Evolutionary conservation across 371 early-diverging fungal species (phyloP).

Genomic region (Circinella umbellata): DNA sequence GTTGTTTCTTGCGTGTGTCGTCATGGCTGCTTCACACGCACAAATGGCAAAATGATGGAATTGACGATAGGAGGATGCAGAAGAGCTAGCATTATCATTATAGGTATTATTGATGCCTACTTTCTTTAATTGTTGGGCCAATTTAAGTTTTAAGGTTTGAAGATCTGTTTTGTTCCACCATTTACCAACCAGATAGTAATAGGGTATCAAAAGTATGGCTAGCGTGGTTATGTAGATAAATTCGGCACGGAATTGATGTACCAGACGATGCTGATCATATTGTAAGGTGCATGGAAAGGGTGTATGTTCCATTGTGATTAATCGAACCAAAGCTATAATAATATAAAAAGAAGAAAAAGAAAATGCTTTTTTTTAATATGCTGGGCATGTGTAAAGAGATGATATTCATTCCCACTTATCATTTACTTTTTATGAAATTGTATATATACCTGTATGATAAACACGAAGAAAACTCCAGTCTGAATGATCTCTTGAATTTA

Average conservation of each 20-base stretch:
- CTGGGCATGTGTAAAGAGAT: too few relatives aligned
- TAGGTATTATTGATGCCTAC: neutral
- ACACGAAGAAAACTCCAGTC: constrained; percentile 24
- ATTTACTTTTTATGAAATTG: too few relatives aligned
- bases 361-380: too few relatives aligned
- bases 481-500: constrained; percentile 31
- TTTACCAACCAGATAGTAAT: constrained; percentile 56
- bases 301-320: constrained; percentile 25
- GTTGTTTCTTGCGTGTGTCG: constrained; percentile 1
- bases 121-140: neutral
- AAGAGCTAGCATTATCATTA: neutral
- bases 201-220: constrained; percentile 66
- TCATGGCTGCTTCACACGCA: constrained; percentile 8
- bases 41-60: neutral
- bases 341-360: neutral
- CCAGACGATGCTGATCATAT: constrained; percentile 66
- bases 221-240: constrained; percentile 76
- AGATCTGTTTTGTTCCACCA: constrained; percentile 43
- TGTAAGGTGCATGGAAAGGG: constrained; percentile 60
- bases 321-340: constrained; percentile 27
- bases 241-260: constrained; percentile 67
- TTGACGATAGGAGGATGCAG: neutral
- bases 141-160: constrained; percentile 34
- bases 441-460: constrained; percentile 29
- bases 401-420: too few relatives aligned